Evolutionary conservation across 208 protist species (phyloP).

Genomic region (Angomonas desouzai): DNA sequence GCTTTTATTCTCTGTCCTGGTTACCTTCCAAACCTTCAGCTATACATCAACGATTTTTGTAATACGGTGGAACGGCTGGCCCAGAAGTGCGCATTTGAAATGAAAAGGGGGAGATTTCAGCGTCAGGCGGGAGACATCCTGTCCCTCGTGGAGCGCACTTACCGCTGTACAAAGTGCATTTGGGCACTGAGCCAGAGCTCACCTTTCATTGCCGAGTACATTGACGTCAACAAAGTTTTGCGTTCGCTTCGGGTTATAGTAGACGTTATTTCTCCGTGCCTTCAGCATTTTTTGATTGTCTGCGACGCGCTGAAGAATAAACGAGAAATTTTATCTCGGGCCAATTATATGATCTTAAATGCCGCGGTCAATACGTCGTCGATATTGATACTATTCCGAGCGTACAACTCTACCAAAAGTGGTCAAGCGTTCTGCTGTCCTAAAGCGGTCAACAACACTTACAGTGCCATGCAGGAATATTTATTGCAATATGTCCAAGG

Average conservation of each 20-base stretch:
- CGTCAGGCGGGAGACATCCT: slow-evolving; percentile 75
- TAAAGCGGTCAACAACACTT: slow-evolving; percentile 28
- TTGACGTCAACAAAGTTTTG: slow-evolving; percentile 42
- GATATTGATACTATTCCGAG: slow-evolving; percentile 63
- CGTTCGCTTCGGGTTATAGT: slow-evolving; percentile 66
- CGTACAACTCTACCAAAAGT: slow-evolving; percentile 25
- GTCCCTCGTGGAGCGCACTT: slow-evolving; percentile 65
- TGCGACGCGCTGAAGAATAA: slow-evolving; percentile 50
- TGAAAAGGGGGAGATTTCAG: slow-evolving; percentile 74
- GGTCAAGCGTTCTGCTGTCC: slow-evolving; percentile 32
- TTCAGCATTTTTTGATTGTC: slow-evolving; percentile 85
- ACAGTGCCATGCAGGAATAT: slow-evolving; percentile 42
- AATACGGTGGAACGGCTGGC: slow-evolving; percentile 50
- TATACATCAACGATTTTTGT: slow-evolving; percentile 47
- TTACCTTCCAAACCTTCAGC: slow-evolving; percentile 47
- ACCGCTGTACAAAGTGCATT: slow-evolving; percentile 65
- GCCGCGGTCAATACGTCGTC: slow-evolving; percentile 60
- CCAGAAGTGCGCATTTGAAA: slow-evolving; percentile 50
- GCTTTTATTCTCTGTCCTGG: slow-evolving; percentile 54
- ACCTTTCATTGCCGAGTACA: slow-evolving; percentile 77
- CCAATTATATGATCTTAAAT: slow-evolving; percentile 77
- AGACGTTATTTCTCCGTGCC: slow-evolving; percentile 67
- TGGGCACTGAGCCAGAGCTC: slow-evolving; percentile 68
- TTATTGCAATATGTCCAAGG: slow-evolving; percentile 50
- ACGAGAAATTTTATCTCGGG: slow-evolving; percentile 64